Percentiles rank a stretch among this genome's conserved stretches.
Evolutionary conservation across 768 basidiomycete genomes (phyloP).

Genomic region (Rhodotorula taiwanensis): DNA sequence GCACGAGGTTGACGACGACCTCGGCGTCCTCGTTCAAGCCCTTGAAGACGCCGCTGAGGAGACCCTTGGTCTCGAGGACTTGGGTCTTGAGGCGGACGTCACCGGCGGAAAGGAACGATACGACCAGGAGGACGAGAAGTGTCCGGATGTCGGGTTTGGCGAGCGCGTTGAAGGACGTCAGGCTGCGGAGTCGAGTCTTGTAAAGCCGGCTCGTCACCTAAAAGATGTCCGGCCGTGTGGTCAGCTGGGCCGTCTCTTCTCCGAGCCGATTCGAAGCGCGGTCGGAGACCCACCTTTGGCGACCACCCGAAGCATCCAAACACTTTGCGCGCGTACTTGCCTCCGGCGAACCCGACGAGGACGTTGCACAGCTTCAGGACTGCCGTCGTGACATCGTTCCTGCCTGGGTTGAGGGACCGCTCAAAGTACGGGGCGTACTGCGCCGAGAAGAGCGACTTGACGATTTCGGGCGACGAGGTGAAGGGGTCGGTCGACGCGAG

Average conservation of each 20-base stretch:
- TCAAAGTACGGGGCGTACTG: constrained; percentile 31
- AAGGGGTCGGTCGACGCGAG: constrained; percentile 35
- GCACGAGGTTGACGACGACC: constrained; percentile 55
- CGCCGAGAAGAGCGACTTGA: constrained; percentile 27
- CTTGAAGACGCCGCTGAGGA: constrained; percentile 65
- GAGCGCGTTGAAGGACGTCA: constrained; percentile 21
- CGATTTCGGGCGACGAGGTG: constrained; percentile 29
- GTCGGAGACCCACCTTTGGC: constrained; percentile 22
- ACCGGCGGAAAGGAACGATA: constrained; percentile 62
- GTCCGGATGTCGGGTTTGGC: constrained; percentile 64
- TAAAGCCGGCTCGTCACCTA: constrained; percentile 34
- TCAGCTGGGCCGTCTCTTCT: too few relatives aligned
- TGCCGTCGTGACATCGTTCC: constrained; percentile 36
- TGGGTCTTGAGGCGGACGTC: constrained; percentile 53
- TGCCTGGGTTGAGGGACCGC: constrained; percentile 28
- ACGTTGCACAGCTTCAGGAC: constrained; percentile 30
- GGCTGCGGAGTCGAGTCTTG: constrained; percentile 29
- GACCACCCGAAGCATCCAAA: constrained; percentile 31
- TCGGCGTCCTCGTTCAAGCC: constrained; percentile 63
- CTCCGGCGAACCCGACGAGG: constrained; percentile 30
- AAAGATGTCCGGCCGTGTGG: too few relatives aligned
- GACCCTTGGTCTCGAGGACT: constrained; percentile 68
- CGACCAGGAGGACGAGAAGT: constrained; percentile 62
- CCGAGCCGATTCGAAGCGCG: too few relatives aligned
- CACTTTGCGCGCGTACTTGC: constrained; percentile 21